Conservation (phyloP, 2,329 filamentous ascomycete species). For the Microsporum audouinii region DNA sequence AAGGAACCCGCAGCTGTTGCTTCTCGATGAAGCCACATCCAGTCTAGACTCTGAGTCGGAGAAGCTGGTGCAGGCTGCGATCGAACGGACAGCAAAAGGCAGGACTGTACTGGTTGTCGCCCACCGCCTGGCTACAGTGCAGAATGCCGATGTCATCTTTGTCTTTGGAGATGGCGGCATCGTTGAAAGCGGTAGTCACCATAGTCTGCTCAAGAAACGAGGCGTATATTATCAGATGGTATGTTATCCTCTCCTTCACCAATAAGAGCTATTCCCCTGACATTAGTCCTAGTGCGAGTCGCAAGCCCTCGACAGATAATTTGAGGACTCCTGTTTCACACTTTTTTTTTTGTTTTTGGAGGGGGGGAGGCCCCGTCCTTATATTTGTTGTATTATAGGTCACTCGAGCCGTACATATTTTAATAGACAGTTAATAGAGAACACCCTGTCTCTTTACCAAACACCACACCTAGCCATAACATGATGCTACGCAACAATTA, state of each 20-base stretch:
- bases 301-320: conserved; percentile 12
- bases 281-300: conserved; percentile 9
- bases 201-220: conserved; percentile 42
- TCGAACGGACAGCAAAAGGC: conserved; percentile 51
- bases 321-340: too few relatives aligned
- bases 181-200: conserved; percentile 49
- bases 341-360: too few relatives aligned
- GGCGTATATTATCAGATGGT: conserved; percentile 47
- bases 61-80: conserved; percentile 54
- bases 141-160: conserved; percentile 69
- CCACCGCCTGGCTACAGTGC: conserved; percentile 64
- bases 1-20: conserved; percentile 40
- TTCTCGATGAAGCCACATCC: conserved; percentile 50
- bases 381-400: too few relatives aligned
- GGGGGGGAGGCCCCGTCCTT: too few relatives aligned
- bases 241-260: conserved; percentile 26
- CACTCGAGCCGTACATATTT: too few relatives aligned
- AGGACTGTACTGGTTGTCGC: conserved; percentile 65
- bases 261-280: not conserved
- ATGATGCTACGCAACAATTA: too few relatives aligned
- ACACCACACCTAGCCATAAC: too few relatives aligned
- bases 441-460: too few relatives aligned
- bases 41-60: conserved; percentile 56
- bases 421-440: too few relatives aligned
- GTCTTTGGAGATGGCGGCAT: conserved; percentile 57